Conservation (phyloP, 2,329 filamentous ascomycete species). For the Trichoderma sp. region DNA sequence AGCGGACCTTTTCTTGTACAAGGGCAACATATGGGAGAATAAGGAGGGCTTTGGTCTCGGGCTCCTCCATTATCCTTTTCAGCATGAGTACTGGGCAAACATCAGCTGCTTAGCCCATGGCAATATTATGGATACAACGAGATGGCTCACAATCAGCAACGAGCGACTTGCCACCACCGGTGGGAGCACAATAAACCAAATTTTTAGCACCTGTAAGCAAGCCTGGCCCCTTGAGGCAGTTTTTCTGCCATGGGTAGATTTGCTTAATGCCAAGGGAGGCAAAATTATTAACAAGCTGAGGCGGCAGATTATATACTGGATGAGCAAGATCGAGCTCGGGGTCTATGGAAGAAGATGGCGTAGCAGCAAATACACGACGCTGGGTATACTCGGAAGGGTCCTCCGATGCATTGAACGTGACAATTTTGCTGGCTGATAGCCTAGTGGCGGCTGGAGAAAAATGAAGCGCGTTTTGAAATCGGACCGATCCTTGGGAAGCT, state of each 20-base stretch:
- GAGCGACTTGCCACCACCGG: slow-evolving; percentile 73
- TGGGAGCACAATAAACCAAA: slow-evolving; percentile 76
- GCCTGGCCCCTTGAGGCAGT: slow-evolving; percentile 65
- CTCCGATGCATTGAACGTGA: slow-evolving; percentile 26
- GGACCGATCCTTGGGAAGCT: slow-evolving; percentile 21
- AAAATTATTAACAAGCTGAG: slow-evolving; percentile 61
- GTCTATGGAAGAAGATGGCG: slow-evolving; percentile 50
- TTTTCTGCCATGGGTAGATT: slow-evolving; percentile 78
- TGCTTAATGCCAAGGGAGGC: slow-evolving; percentile 62
- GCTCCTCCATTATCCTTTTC: slow-evolving; percentile 63
- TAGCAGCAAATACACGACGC: slow-evolving; percentile 48
- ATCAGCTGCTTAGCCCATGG: slow-evolving; percentile 21
- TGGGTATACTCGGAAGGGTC: slow-evolving; percentile 55
- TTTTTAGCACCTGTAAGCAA: slow-evolving; percentile 64
- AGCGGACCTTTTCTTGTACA: slow-evolving; percentile 75
- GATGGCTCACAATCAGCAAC: slow-evolving; percentile 55
- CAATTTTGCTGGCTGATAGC: slow-evolving; percentile 46
- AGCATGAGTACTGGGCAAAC: slow-evolving; percentile 61
- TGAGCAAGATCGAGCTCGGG: slow-evolving; percentile 60
- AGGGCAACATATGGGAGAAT: slow-evolving; percentile 75
- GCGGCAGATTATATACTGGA: slow-evolving; percentile 59
- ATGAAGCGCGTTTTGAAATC: slow-evolving; percentile 36
- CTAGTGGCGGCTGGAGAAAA: slow-evolving; percentile 31
- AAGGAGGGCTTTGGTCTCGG: slow-evolving; percentile 64
- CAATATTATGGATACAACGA: not conserved